Percentiles rank a stretch among this genome's conserved stretches.
These are phyloP conservation scores for Lolium multiflorum DNA, from an alignment of 176 grass and related monocot species.

Conservation along the genomic window DNA sequence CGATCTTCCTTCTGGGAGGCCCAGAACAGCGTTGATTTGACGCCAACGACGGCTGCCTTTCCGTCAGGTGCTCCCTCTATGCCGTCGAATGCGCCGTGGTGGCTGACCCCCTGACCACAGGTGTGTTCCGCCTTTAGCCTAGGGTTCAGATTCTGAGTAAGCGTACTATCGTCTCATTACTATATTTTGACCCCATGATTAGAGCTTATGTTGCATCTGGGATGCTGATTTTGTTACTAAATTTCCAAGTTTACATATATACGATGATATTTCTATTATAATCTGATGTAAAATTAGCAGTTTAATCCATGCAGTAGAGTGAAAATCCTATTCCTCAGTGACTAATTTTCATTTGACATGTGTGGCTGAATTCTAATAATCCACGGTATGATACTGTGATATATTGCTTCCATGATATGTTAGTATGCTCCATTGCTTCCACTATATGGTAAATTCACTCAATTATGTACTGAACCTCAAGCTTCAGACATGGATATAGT, in stretches of 20 bases:
- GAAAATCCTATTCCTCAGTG: background rate
- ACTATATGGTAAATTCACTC: background rate
- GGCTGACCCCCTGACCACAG: too few species aligned
- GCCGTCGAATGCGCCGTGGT: too few species aligned
- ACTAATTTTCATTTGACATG: background rate
- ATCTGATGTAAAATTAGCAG: background rate
- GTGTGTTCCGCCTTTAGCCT: too few species aligned
- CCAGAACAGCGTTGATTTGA: too few species aligned
- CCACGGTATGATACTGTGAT: too few species aligned
- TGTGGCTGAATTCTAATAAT: background rate
- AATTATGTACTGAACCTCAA: background rate
- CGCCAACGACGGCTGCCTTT: too few species aligned
- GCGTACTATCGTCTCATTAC: too few species aligned
- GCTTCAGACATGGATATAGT: too few species aligned
- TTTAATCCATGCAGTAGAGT: background rate
- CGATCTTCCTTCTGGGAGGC: too few species aligned
- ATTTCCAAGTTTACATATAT: background rate
- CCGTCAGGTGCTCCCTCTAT: too few species aligned
- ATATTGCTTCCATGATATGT: background rate
- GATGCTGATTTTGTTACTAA: background rate
- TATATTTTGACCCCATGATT: background rate
- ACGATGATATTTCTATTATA: too few species aligned
- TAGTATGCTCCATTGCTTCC: background rate
- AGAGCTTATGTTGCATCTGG: background rate
- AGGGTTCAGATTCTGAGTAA: too few species aligned